Base-by-base conservation (phyloP, 2,329 filamentous ascomycete genomes). In the Periconia digitata region DNA sequence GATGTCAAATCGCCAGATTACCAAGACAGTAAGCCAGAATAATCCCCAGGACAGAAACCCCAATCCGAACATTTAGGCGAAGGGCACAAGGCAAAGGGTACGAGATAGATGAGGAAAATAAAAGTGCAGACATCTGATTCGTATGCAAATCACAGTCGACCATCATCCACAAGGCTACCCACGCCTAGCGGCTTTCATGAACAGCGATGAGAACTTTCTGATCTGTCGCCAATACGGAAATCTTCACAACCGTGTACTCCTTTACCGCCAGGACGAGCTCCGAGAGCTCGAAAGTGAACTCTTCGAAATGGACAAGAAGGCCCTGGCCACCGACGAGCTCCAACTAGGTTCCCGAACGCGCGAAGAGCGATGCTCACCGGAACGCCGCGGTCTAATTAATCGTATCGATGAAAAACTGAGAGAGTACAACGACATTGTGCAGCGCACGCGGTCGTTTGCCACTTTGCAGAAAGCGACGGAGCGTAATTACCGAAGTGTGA, bases 221-320 rank as follows among this genome's bases (percentile, higher is more conserved):
- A 46, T 76, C 2, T 76, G 72, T 49, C 64, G 74, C 5, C 59
- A 72, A 1, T 77, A 76, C 39, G 73, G 73, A 2, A 72, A 66
- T 36, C 53, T 76, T 0, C 72, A 75, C 39, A 57, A 71, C 0
- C 62, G 74, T 1, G 41, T 76, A 1, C 44, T 60, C 1, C 45
- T 60, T 6, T 40, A 56, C 6, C 54, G 53, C 22, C 56, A 60
- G 34, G 49, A 50, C 8, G 42, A 53, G 13, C 32, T 60, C 2
- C 34, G 43, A 18, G 43, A 43, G 13, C 46, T 69, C 1, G 59
- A 64, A 16, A 61, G 66, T 34, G 63, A 64, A 7, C 51, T 74
- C 6, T 20, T 39, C 17, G 7, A 16, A 16, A 17, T 57, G 7
- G 56, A 59, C 38, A 47, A 27, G 8, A 40, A 42, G 8, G 47